Base-by-base conservation (phyloP, 73 alveolate species). In the Paramecium sexaurelia region DNA sequence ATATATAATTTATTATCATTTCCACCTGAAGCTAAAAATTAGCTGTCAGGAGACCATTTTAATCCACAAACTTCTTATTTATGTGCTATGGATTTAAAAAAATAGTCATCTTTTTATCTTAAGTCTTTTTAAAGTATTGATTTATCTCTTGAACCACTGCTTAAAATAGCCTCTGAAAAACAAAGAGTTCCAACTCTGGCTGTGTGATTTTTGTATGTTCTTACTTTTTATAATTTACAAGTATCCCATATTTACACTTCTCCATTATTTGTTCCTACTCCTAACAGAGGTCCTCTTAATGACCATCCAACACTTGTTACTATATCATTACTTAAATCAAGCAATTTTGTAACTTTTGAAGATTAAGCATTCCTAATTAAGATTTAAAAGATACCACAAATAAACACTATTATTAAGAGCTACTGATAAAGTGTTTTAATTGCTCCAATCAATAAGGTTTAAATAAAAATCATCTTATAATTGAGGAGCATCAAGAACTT, bases 401-500 rank as follows among this genome's bases (percentile, higher is more conserved):
- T 96, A 96, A 67, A 96, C 96, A 68, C 96, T 95, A 40, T 95
- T 86, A 47, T 97, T 98, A 20, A 99, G 92, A 9, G 99, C 99
- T 15, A 99, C 99, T 5, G 99, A 99, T 7, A 99, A 96, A 20
- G 95, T 92, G 90, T 99, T 97, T 56, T 96, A 93, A 20, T 96
- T 93, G 9, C 99, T 94, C 99, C 99, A 99, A 96, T 99, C 99
- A 6, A 99, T 96, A 15, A 98, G 96, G 92, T 99, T 98, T 89
- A 98, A 92, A 94, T 99, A 99, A 94, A 98, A 99, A 91, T 99
- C 99, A 92, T 99, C 99, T 94, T 96, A 92, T 40, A 99, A 95
- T 91, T 97, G 91, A 0, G 99, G 99, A n/a, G 99, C 99, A 92
- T 99, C 99, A 35, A 99, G 96, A 33, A 99, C 99, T 95, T 99